A percentile compares a stretch with the other conserved stretches of the same genome.
phyloP scores from a whole-genome alignment of 2,329 filamentous ascomycete species.

The Trichoderma arundinaceum region DNA sequence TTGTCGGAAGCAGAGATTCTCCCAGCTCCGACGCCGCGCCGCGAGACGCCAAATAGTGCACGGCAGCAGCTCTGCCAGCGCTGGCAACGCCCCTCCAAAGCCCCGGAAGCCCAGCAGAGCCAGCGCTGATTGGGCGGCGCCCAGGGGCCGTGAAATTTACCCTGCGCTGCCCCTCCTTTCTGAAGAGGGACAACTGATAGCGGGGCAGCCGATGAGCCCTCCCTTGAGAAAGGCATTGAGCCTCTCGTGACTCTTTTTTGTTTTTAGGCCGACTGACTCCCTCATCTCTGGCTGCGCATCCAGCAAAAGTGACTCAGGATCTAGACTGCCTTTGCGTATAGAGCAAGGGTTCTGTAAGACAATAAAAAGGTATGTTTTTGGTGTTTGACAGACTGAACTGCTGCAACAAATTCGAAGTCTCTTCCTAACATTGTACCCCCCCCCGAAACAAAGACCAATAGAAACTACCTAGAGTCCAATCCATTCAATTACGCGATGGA shows the following conservation, averaged over 20 bases:
- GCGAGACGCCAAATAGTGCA: constrained; percentile 5
- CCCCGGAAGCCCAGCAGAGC: constrained; percentile 3
- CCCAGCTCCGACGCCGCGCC: constrained; percentile 36
- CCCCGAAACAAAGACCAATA: too few species aligned
- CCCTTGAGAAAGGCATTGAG: constrained; percentile 4
- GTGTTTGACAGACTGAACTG: not conserved
- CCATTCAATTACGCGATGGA: constrained; percentile 39
- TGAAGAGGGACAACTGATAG: constrained; percentile 30
- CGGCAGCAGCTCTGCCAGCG: constrained; percentile 4
- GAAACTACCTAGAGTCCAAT: not conserved
- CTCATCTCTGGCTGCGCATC: constrained; percentile 1
- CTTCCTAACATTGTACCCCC: not conserved
- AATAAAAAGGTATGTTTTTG: not conserved
- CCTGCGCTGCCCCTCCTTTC: constrained; percentile 34
- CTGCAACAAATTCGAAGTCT: not conserved
- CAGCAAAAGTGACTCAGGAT: constrained; percentile 16
- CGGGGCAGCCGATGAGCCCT: constrained; percentile 32
- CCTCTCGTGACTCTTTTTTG: constrained; percentile 20
- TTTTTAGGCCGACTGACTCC: constrained; percentile 24
- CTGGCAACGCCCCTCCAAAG: constrained; percentile 8
- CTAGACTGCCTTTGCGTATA: not conserved
- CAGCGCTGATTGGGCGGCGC: constrained; percentile 34
- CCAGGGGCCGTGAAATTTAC: constrained; percentile 33
- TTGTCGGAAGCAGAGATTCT: constrained; percentile 40
- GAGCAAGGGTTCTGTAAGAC: not conserved